A percentile compares a stretch with the other conserved stretches of the same genome.
These are phyloP conservation scores for Backusella parvicylindrica DNA, from an alignment of 192 early-diverging fungal species.

Conservation along the genomic window DNA sequence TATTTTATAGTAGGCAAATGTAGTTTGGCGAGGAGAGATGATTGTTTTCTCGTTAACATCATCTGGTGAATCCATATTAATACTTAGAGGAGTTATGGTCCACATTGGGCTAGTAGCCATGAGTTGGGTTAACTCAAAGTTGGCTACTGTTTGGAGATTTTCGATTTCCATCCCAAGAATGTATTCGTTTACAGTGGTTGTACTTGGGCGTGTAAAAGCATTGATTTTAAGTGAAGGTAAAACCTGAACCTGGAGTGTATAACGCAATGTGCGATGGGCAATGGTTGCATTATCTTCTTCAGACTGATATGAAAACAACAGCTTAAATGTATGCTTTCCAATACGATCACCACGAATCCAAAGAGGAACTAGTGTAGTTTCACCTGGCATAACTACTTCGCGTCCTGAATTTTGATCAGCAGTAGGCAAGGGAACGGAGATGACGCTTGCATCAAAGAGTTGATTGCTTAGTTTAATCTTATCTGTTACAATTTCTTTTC, in stretches of 20 bases:
- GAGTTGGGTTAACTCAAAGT: slow-evolving; percentile 66
- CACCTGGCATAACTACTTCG: slow-evolving; percentile 57
- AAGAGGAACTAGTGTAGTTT: slow-evolving; percentile 70
- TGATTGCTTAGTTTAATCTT: slow-evolving; percentile 42
- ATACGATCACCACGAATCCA: slow-evolving; percentile 92
- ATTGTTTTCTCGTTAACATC: slow-evolving; percentile 38
- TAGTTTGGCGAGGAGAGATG: slow-evolving; percentile 53
- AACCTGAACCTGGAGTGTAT: slow-evolving; percentile 61
- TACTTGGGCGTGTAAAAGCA: slow-evolving; percentile 87
- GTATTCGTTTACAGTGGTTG: slow-evolving; percentile 73
- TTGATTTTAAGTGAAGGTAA: slow-evolving; percentile 89
- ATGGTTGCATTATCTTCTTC: slow-evolving; percentile 62
- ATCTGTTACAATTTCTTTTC: not conserved
- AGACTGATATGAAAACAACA: slow-evolving; percentile 81
- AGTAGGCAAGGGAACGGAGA: slow-evolving; percentile 44
- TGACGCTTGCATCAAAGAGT: slow-evolving; percentile 52
- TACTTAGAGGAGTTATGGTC: slow-evolving; percentile 57
- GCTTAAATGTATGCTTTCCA: slow-evolving; percentile 75
- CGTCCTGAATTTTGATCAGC: slow-evolving; percentile 9
- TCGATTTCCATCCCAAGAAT: slow-evolving; percentile 91
- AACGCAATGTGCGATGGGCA: slow-evolving; percentile 63
- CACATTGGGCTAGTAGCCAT: slow-evolving; percentile 70
- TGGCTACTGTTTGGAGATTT: slow-evolving; percentile 59
- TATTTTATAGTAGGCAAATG: slow-evolving; percentile 55
- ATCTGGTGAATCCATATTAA: slow-evolving; percentile 34